Evolutionary conservation across 768 basidiomycete genomes (phyloP).

Genomic region (Trametes villosa): DNA sequence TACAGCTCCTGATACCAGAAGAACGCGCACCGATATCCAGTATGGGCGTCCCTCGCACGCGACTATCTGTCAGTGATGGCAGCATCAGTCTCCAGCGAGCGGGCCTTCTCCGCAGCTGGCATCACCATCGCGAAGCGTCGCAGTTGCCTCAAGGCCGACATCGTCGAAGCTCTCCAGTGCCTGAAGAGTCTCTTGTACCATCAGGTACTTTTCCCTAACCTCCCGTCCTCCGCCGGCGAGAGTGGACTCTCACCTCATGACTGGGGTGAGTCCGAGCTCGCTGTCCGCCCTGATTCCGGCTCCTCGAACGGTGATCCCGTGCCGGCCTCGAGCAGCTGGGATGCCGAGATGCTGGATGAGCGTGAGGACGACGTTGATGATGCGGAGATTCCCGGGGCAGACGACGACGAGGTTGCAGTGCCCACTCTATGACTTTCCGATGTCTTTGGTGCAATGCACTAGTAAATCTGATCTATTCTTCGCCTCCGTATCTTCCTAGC

Average conservation of each 20-base stretch:
- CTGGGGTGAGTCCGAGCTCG: background rate
- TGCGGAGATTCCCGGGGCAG: too few relatives aligned
- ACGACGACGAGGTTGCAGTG: too few relatives aligned
- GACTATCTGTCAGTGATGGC: constrained; percentile 37
- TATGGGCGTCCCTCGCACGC: constrained; percentile 34
- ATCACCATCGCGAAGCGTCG: constrained; percentile 29
- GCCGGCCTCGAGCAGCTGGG: too few relatives aligned
- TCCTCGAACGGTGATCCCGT: too few relatives aligned
- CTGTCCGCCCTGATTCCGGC: background rate
- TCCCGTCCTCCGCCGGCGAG: background rate
- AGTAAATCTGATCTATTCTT: too few relatives aligned
- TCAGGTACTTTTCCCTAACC: constrained; percentile 16
- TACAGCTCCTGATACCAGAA: constrained; percentile 14
- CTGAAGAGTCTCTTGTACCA: constrained; percentile 25
- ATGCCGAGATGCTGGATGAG: too few relatives aligned
- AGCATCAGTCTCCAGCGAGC: constrained; percentile 31
- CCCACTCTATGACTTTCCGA: too few relatives aligned
- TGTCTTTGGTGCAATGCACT: too few relatives aligned
- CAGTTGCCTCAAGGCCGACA: constrained; percentile 32
- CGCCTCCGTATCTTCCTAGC: background rate
- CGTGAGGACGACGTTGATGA: too few relatives aligned
- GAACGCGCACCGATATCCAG: constrained; percentile 27
- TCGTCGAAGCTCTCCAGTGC: constrained; percentile 34
- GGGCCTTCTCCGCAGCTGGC: constrained; percentile 28
- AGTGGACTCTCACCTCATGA: background rate